These are phyloP conservation scores for Pyrrhoderma noxium DNA, from an alignment of 1,284 basidiomycete species.

Conservation along the genomic window DNA sequence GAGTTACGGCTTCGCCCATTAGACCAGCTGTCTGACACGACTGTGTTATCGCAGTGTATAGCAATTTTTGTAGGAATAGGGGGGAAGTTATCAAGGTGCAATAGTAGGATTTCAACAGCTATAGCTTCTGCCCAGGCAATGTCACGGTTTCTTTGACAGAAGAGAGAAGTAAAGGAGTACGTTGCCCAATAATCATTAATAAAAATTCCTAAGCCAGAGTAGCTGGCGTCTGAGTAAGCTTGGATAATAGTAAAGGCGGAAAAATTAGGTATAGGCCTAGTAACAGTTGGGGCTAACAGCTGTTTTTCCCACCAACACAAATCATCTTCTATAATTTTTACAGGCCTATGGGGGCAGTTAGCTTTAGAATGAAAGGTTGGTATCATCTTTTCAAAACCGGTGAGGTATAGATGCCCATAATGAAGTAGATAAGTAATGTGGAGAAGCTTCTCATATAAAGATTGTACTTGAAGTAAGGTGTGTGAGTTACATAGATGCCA, in stretches of 20 bases:
- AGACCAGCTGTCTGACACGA: conserved; percentile 35
- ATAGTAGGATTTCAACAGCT: conserved; percentile 16
- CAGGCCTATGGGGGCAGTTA: conserved; percentile 1
- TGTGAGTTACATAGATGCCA: too few species aligned
- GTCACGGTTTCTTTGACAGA: conserved; percentile 18
- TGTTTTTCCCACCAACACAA: neutral
- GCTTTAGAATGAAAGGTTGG: neutral
- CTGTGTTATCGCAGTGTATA: conserved; percentile 32
- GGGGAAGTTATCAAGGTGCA: neutral
- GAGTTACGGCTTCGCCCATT: conserved; percentile 29
- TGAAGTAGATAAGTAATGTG: neutral
- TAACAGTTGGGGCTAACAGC: too few species aligned
- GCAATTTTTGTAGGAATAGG: conserved; percentile 19
- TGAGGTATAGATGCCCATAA: conserved; percentile 1
- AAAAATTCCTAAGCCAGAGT: conserved; percentile 21
- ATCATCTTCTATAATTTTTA: neutral
- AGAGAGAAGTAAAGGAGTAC: conserved; percentile 15
- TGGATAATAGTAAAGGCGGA: neutral
- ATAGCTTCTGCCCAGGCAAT: conserved; percentile 22
- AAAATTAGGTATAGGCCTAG: too few species aligned
- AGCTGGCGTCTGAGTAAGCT: conserved; percentile 21
- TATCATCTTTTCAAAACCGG: neutral
- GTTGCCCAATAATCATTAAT: conserved; percentile 17
- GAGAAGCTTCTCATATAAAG: conserved; percentile 2
- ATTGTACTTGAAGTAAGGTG: neutral